Base-by-base conservation (phyloP, 108 stramenopile species). In the Pseudonitzschia multiseries region DNA sequence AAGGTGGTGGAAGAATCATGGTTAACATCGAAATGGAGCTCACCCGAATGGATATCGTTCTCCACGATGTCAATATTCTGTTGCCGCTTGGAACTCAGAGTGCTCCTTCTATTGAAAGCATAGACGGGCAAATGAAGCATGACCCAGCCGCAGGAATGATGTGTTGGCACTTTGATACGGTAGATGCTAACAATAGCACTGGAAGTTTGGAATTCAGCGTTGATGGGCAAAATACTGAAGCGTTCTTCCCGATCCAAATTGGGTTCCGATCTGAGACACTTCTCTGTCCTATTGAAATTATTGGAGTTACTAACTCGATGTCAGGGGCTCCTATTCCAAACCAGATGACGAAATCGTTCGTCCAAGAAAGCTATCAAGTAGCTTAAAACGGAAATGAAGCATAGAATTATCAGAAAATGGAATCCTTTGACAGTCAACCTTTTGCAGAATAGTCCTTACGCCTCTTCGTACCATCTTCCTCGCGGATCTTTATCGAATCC, bases 1-100 rank as follows among this genome's bases (percentile, higher is more conserved):
- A 96, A 68, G 96, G 96, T 32, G 83, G 74, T 54, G 97, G 96
- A 29, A 69, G 86, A 56, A 96, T 99, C 84, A 95, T 86, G 83
- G 96, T 99, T 71, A 96, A 87, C 80, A 94, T 99, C 81, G 98
- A 99, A 79, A 97, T 96, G 82, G 91, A 92, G 79, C 76, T 96
- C 63, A 88, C 88, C 51, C 72, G 93, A 71, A 76, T 62, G 41
- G 85, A 91, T 69, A 73, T 90, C 69, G 88, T 89, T 43, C 81
- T 99, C 63, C 92, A 91, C 32, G 94, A 99, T 76, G 98, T 99
- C 54, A 91, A 90, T 75, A 96, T 99, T 69, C 62, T 91, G 57
- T 86, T 99, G 62, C 98, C 98, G 24, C 78, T 97, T 31, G 98
- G 98, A 2, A 91, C 93, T 31, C 90, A 92, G 27, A 87, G 87